Conservation (phyloP, 176 grass and related monocot species). For the Phoenix dactylifera region DNA sequence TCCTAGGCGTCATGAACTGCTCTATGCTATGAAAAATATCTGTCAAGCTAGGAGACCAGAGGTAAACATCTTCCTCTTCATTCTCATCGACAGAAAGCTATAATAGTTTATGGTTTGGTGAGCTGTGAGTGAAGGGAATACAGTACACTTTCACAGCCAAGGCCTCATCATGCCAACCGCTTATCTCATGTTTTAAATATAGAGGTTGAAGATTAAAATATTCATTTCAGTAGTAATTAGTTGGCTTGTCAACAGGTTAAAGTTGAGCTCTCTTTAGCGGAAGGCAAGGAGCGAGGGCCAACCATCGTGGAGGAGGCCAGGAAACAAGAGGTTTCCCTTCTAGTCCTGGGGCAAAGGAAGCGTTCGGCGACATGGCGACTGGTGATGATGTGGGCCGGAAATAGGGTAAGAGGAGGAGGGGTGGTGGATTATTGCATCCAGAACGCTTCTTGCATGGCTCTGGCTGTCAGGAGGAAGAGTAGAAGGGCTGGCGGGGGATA, state of each 20-base stretch:
- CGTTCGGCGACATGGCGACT: slow-evolving; percentile 15
- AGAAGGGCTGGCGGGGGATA: slow-evolving; percentile 48
- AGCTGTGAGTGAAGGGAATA: too few relatives aligned
- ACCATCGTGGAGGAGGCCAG: slow-evolving; percentile 52
- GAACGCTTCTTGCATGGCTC: slow-evolving; percentile 60
- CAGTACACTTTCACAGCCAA: too few relatives aligned
- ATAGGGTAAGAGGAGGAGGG: slow-evolving; percentile 2
- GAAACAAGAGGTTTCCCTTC: slow-evolving; percentile 44
- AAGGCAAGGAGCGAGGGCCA: slow-evolving; percentile 47
- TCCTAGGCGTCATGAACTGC: slow-evolving; percentile 15
- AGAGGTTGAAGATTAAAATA: too few relatives aligned
- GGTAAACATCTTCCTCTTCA: slow-evolving; percentile 10
- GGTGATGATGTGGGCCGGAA: slow-evolving; percentile 16
- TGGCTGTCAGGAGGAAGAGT: slow-evolving; percentile 36
- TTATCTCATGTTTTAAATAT: too few relatives aligned
- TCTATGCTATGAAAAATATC: slow-evolving; percentile 32
- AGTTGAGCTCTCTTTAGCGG: slow-evolving; percentile 37
- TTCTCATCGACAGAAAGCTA: too few relatives aligned
- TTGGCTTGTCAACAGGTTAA: slow-evolving; percentile 25
- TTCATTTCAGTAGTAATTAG: too few relatives aligned
- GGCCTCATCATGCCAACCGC: too few relatives aligned
- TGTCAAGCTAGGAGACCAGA: slow-evolving; percentile 48
- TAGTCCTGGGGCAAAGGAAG: slow-evolving; percentile 51
- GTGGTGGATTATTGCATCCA: slow-evolving; percentile 61
- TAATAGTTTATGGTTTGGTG: too few relatives aligned